Evolutionary conservation across 2,329 filamentous ascomycete genomes (phyloP), one percentile per base, ranked within the genome.

Genomic region (Ophioceras dolichostomum): DNA sequence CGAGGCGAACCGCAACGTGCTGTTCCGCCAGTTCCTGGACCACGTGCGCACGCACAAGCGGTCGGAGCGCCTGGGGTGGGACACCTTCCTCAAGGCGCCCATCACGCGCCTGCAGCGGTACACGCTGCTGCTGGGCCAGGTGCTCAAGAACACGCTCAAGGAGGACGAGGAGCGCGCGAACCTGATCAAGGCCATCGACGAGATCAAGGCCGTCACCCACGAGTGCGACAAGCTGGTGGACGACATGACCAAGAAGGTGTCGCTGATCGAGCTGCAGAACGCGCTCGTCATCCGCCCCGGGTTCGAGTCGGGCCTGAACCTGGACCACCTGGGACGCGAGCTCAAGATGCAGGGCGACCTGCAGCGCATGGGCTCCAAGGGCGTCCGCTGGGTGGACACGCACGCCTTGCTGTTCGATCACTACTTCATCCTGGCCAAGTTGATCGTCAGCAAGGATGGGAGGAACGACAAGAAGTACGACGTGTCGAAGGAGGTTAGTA

Each of bases 391-490:
- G 81, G 78, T 96, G 7, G 91, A 98, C 50, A 93, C 85, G 0
- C 87, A 95, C 54, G 87, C 85, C 3, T 72, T 98, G 32, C 70
- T 98, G 0, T 96, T 98, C 52, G 93, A 98, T 51, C 88, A 98
- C 59, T 98, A 95, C 56, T 70, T 98, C 27, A 88, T 98, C 24
- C 64, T 98, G 32, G 83, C 91, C 28, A 98, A 98, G 64, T 70
- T 85, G 7, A 68, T 79, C 4, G 67, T 71, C 10, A 67, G 77
- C 32, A 86, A 87, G 49, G 74, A 78, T 32, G 70, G 76, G 32
- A 75, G 73, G 34, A 73, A 73, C n/a, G 71, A 80, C 38, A 91
- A 82, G 59, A 86, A 84, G 49, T 98, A 91, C 48, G 91, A 98
- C 56, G 89, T 98, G 22, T 95, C 88, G 1, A 88, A 93, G 57